Conservation (phyloP, 192 early-diverging fungal genomes). For the Gamsiella multidivaricata region DNA sequence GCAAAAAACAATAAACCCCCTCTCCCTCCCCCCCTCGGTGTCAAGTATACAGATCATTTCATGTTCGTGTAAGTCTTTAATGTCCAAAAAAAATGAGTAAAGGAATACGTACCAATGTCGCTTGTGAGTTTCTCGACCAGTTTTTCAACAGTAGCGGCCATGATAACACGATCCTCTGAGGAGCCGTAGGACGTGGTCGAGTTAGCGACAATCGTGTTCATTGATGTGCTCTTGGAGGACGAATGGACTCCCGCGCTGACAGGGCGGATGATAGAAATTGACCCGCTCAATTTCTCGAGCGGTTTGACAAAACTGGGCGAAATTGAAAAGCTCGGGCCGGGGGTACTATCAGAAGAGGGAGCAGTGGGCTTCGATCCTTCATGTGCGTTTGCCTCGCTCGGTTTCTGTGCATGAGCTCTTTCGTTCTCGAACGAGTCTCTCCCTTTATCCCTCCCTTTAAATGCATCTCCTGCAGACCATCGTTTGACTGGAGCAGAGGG, state of each 20-base stretch:
- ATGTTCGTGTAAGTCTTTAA: no score
- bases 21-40: no score
- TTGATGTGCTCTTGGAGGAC: conserved; percentile 7
- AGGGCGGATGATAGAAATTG: conserved; percentile 3
- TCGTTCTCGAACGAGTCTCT: conserved; percentile 18
- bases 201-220: background rate
- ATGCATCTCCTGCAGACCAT: conserved; percentile 39
- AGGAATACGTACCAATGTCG: conserved; percentile 53
- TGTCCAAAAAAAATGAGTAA: conserved; percentile 6
- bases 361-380: background rate
- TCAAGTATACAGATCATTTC: no score
- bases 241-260: background rate
- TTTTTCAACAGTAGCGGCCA: conserved; percentile 70
- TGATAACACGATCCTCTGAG: conserved; percentile 41
- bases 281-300: conserved; percentile 5
- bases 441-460: conserved; percentile 17
- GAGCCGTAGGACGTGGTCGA: background rate
- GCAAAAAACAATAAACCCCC: background rate
- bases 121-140: conserved; percentile 66
- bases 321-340: background rate
- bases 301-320: conserved; percentile 10
- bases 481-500: conserved; percentile 14
- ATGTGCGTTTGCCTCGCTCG: background rate
- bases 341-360: background rate
- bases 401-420: background rate